These are phyloP conservation scores for Verbascum thapsus DNA, from an alignment of 257 asterid genomes.

Conservation along the genomic window DNA sequence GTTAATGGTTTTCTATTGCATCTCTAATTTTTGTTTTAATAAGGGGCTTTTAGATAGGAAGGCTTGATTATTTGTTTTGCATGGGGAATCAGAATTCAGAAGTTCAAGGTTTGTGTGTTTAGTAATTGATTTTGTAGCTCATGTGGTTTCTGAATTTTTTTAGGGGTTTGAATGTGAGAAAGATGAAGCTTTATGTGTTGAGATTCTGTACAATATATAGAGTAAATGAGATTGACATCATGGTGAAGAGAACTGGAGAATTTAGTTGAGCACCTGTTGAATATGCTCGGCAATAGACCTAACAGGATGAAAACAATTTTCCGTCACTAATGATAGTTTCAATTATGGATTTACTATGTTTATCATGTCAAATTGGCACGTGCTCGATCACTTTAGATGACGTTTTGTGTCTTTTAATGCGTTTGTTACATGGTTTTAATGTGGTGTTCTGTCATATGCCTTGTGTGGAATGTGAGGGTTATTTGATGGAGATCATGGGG, in stretches of 20 bases:
- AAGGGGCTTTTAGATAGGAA: slow-evolving; percentile 20
- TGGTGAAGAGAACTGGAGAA: slow-evolving; percentile 19
- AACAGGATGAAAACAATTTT: neutral
- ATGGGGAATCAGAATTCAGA: slow-evolving; percentile 28
- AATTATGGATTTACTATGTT: slow-evolving; percentile 11
- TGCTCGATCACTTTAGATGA: neutral
- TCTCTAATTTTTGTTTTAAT: neutral
- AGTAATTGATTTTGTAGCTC: slow-evolving; percentile 15
- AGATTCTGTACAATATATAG: neutral
- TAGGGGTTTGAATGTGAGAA: neutral
- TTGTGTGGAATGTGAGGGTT: too few relatives aligned
- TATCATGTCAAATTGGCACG: neutral
- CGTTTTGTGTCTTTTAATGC: neutral
- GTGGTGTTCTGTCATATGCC: too few relatives aligned
- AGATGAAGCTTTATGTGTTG: slow-evolving; percentile 5
- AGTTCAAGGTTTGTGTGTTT: slow-evolving; percentile 14
- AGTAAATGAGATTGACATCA: slow-evolving; percentile 3
- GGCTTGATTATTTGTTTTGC: slow-evolving; percentile 32
- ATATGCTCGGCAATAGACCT: slow-evolving; percentile 16
- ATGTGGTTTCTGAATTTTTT: slow-evolving; percentile 1
- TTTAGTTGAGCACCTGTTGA: neutral
- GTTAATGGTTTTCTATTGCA: neutral
- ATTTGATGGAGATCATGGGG: slow-evolving; percentile 10
- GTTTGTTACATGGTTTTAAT: too few relatives aligned
- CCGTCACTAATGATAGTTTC: neutral